These are phyloP conservation scores for Pholiota conissans DNA, from an alignment of 768 basidiomycete species.

Conservation along the genomic window DNA sequence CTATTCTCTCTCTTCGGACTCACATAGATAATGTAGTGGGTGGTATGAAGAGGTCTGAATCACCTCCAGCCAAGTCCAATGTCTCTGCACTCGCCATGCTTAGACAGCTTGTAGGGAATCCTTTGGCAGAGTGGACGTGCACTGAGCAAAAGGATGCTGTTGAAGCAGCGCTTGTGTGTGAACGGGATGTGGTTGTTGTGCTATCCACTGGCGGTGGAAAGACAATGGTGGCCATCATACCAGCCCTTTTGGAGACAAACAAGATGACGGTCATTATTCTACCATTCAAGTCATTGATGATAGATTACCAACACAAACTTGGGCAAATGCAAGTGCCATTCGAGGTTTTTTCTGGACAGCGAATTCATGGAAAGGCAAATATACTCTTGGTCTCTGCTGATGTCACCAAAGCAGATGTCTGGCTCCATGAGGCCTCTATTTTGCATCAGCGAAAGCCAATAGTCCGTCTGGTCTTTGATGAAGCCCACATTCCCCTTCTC, in stretches of 20 bases:
- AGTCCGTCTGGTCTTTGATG: not conserved
- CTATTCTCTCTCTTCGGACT: too few relatives aligned
- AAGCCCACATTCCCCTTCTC: not conserved
- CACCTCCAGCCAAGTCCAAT: too few relatives aligned
- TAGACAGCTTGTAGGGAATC: not conserved
- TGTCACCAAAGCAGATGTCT: not conserved
- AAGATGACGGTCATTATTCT: not conserved
- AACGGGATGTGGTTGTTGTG: not conserved
- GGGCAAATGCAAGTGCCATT: not conserved
- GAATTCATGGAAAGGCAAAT: not conserved
- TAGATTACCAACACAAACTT: not conserved
- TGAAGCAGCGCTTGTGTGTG: not conserved
- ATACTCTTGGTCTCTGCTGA: not conserved
- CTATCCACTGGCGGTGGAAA: not conserved
- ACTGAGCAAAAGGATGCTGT: not conserved
- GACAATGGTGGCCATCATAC: not conserved
- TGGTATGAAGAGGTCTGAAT: too few relatives aligned
- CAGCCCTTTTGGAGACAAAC: not conserved
- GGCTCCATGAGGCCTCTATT: not conserved
- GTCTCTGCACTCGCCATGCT: not conserved
- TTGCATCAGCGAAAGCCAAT: not conserved
- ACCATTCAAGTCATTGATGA: not conserved
- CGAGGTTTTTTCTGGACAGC: not conserved
- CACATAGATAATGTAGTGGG: too few relatives aligned
- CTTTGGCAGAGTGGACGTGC: not conserved